Base-by-base conservation (phyloP, 2,329 filamentous ascomycete genomes). In the Coleophoma eucalyptorum region DNA sequence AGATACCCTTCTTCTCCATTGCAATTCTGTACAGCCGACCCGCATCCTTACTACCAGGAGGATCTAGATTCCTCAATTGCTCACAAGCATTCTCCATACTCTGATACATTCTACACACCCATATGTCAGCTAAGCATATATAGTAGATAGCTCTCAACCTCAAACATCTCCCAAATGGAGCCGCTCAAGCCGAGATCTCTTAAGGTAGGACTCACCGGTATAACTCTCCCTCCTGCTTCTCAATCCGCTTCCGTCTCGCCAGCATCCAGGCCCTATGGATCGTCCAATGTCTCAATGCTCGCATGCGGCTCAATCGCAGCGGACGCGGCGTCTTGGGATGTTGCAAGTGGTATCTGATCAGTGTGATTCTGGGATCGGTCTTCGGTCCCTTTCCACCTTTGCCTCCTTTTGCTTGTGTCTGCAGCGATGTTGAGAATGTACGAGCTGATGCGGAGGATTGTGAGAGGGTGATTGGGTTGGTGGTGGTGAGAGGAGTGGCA, bases 191-290 rank as follows among this genome's bases (percentile, higher is more conserved):
- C 26, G 4, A 26, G 26, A 26, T 7, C 26, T 26, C 26, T 8
- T 26, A 26, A 15, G 31, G 37, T 33, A 20, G 19, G 38, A 56
- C 53, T 48, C 83, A 83, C 40, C 89, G 78, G 72, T 90, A 83
- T 43, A 97, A 79, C 67, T 92, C 89, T 49, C 78, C 73, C 66
- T 89, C 79, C 47, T 83, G 78, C 34, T 75, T 72, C 57, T 80
- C 75, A 45, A 84, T 84, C 62, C 84, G 79, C 66, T 88, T 81
- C 60, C 85, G 80, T 62, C 86, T 84, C 72, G 87, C 87, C 31
- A 97, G 78, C 63, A 89, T 79, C 90, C 92, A 97, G 19, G 93
- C 93, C 62, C 94, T 91, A 77, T 97, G 92, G 70, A 99, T 97
- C 47, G 94, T 97, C 94, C 94, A 99, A 78, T 99, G 94, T 43